Evolutionary conservation across 306 rosid species (phyloP).

Genomic region (Vigna reflexopilosa): DNA sequence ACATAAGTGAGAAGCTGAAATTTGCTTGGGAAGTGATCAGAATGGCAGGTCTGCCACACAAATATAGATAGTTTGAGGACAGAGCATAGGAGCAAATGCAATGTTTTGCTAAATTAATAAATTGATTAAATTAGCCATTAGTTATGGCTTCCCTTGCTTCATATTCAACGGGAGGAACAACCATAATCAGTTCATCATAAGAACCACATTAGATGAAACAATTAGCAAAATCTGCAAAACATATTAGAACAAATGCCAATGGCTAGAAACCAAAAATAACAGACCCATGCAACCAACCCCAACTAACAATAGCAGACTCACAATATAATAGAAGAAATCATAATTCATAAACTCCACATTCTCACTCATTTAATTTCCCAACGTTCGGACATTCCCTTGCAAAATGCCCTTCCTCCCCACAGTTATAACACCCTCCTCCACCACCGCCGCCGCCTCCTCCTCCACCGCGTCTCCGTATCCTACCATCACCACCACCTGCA

Average conservation of each 20-base stretch:
- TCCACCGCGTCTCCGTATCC: constrained; percentile 10
- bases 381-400: constrained; percentile 70
- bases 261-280: constrained; percentile 29
- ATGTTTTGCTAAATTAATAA: constrained; percentile 3
- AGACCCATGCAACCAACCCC: constrained; percentile 39
- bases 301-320: constrained; percentile 23
- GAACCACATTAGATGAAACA: constrained; percentile 30
- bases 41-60: background rate
- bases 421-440: constrained; percentile 62
- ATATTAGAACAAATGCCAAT: constrained; percentile 41
- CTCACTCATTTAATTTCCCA: constrained; percentile 53
- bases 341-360: constrained; percentile 4
- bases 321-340: constrained; percentile 20
- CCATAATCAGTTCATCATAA: background rate
- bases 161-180: background rate
- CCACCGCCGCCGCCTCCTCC: constrained; percentile 43
- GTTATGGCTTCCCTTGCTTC: constrained; percentile 3
- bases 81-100: background rate
- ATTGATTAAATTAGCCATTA: background rate
- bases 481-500: constrained; percentile 13
- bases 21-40: background rate
- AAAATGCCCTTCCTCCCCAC: constrained; percentile 88
- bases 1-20: background rate
- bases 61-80: background rate
- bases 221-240: constrained; percentile 44